Conservation (phyloP, 2,329 filamentous ascomycete species). For the Cytospora piceicola region DNA sequence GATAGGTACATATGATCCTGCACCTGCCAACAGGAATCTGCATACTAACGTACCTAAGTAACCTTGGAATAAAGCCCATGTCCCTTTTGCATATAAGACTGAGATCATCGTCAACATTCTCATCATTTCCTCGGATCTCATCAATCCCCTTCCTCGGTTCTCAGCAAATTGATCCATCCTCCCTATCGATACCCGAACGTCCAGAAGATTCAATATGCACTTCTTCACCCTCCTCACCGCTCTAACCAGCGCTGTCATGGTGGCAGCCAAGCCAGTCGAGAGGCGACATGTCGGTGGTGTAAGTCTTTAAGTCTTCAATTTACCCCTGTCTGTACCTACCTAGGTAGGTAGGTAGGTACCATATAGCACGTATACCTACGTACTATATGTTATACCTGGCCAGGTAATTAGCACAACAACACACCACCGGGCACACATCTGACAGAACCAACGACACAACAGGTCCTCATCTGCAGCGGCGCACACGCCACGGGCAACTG, state of each 20-base stretch:
- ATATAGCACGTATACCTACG: too few species aligned
- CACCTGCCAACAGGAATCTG: not conserved
- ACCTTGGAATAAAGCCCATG: not conserved
- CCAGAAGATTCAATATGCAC: constrained; percentile 17
- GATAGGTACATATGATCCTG: not conserved
- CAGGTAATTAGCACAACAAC: too few species aligned
- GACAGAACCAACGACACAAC: not conserved
- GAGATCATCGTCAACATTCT: not conserved
- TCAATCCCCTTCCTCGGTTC: not conserved
- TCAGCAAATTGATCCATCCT: not conserved
- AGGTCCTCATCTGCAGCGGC: constrained; percentile 57
- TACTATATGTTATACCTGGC: too few species aligned
- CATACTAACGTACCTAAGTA: not conserved
- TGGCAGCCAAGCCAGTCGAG: constrained; percentile 36
- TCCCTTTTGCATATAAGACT: not conserved
- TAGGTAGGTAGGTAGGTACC: not conserved
- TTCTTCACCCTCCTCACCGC: constrained; percentile 13
- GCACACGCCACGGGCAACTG: constrained; percentile 54
- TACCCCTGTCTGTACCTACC: not conserved
- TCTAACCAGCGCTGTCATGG: constrained; percentile 28
- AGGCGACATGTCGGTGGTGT: constrained; percentile 53
- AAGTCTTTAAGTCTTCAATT: constrained; percentile 37
- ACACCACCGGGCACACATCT: too few species aligned
- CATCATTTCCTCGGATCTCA: not conserved
- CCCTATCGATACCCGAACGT: not conserved